These are phyloP conservation scores for Fusarium irregulare DNA, from an alignment of 2,329 filamentous ascomycete genomes.

Conservation along the genomic window DNA sequence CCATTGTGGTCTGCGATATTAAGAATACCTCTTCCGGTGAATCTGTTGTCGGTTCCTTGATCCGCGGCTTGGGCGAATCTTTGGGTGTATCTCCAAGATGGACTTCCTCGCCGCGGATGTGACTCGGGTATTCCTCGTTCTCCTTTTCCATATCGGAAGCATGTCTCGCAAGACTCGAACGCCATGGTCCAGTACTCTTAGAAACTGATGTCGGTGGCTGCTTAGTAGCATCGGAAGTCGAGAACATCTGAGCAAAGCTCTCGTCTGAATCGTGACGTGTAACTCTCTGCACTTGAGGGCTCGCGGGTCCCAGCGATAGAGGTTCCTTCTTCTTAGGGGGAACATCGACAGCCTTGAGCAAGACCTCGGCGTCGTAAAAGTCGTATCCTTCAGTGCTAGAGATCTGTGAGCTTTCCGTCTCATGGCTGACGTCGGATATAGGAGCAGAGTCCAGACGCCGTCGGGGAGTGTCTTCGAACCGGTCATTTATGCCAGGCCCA, in stretches of 20 bases:
- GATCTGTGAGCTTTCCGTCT: constrained; percentile 59
- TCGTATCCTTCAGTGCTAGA: constrained; percentile 72
- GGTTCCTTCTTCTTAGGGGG: constrained; percentile 56
- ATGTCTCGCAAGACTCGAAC: constrained; percentile 46
- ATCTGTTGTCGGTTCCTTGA: constrained; percentile 35
- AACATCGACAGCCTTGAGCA: constrained; percentile 65
- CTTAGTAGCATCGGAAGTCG: constrained; percentile 62
- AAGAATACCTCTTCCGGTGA: constrained; percentile 56
- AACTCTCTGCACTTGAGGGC: constrained; percentile 43
- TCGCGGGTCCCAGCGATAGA: constrained; percentile 46
- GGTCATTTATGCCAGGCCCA: constrained; percentile 59
- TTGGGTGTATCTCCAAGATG: constrained; percentile 32
- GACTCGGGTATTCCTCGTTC: constrained; percentile 58
- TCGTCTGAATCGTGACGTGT: constrained; percentile 67
- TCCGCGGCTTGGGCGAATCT: constrained; percentile 11
- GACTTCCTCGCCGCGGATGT: constrained; percentile 57
- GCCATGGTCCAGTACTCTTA: constrained; percentile 37
- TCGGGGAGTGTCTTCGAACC: constrained; percentile 52
- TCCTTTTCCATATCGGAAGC: constrained; percentile 44
- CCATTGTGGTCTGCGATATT: constrained; percentile 60
- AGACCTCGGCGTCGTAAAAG: constrained; percentile 71
- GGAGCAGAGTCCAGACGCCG: constrained; percentile 63
- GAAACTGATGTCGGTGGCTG: constrained; percentile 25
- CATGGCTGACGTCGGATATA: constrained; percentile 63
- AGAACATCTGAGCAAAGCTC: constrained; percentile 69